These are phyloP conservation scores for Aspergillus taichungensis DNA, from an alignment of 495 filamentous ascomycete species.

Conservation along the genomic window DNA sequence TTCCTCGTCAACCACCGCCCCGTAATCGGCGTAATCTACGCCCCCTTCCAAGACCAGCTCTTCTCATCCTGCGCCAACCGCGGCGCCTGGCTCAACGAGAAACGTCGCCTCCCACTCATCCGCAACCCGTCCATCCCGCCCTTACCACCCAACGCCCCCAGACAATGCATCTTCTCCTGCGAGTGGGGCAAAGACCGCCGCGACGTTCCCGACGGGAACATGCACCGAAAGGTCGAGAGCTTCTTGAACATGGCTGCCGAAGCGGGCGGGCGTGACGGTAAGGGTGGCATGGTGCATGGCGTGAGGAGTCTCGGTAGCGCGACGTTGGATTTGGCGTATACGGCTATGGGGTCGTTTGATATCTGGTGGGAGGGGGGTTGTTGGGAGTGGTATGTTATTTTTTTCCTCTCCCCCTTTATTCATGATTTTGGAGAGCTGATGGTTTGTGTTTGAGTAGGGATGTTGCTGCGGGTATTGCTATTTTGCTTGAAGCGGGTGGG, in stretches of 20 bases:
- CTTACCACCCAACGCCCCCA: slow-evolving; percentile 52
- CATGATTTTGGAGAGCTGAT: neutral
- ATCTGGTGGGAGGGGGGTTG: slow-evolving; percentile 54
- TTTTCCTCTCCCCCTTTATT: slow-evolving; percentile 1
- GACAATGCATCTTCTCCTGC: slow-evolving; percentile 57
- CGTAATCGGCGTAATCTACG: slow-evolving; percentile 56
- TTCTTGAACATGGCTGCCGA: slow-evolving; percentile 65
- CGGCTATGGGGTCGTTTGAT: slow-evolving; percentile 48
- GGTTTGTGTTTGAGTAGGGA: slow-evolving; percentile 27
- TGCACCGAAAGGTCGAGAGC: slow-evolving; percentile 58
- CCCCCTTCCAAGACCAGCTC: slow-evolving; percentile 54
- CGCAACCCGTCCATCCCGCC: slow-evolving; percentile 46
- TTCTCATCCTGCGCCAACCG: slow-evolving; percentile 53
- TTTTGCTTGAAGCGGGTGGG: slow-evolving; percentile 51
- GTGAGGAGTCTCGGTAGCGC: slow-evolving; percentile 53
- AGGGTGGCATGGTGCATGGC: slow-evolving; percentile 55
- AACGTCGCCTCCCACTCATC: slow-evolving; percentile 47
- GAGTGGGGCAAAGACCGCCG: slow-evolving; percentile 67
- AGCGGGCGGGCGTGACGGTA: slow-evolving; percentile 46
- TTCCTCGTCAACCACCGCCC: slow-evolving; percentile 48
- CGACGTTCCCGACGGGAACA: slow-evolving; percentile 51
- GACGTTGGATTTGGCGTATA: slow-evolving; percentile 48
- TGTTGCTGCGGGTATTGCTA: slow-evolving; percentile 48
- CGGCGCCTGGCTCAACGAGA: slow-evolving; percentile 60
- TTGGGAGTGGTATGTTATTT: slow-evolving; percentile 43